Evolutionary conservation across 257 asterid genomes (phyloP), one percentile per base, ranked within the genome.

Genomic region (Ophiorrhiza pumila): DNA sequence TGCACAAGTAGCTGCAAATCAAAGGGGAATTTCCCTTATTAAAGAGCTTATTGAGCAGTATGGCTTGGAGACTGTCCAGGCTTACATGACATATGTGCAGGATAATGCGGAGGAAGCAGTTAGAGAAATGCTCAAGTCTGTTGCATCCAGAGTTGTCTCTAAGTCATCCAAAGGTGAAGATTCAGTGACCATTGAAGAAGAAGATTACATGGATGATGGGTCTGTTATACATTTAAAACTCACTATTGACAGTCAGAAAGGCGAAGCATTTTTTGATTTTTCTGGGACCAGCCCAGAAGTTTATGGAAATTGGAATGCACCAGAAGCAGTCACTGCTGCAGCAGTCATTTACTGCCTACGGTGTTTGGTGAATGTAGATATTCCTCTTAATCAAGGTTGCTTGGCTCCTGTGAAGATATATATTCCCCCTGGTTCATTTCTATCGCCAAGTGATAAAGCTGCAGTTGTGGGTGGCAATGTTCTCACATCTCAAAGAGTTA

Each of bases 381-480:
- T 94, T 63, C 99, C 99, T 74, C 92, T 91, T 14, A 94, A 94
- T 72, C 99, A 91, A 79, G 99, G 98, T 20, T 94, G 99, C 82
- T 85, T 94, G 74, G 90, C 97, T 60, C 97, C 99, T 2, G 98
- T 94, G 15, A 88, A 87, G 74, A 91, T 91, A 35, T 75, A 77
- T 74, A 88, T 94, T 20, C 97, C 98, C 4, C 88, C 83, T 0
- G 99, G 99, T 22, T 90, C 92, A 3, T 90, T 94, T 69, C 96
- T 94, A 37, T 91, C 98, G 57, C 99, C 99, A 2, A 88, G 98
- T 35, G 98, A 91, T 65, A 84, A 76, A 73, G 95, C 99, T 65
- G 99, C 98, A 4, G 98, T 94, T 5, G 98, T 94, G 27, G 99
- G 98, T 46, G 99, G 99, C 14, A 94, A 94, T 27, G 99, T 94